Evolutionary conservation across 192 early-diverging fungal genomes (phyloP).

Genomic region (Geranomyces variabilis): DNA sequence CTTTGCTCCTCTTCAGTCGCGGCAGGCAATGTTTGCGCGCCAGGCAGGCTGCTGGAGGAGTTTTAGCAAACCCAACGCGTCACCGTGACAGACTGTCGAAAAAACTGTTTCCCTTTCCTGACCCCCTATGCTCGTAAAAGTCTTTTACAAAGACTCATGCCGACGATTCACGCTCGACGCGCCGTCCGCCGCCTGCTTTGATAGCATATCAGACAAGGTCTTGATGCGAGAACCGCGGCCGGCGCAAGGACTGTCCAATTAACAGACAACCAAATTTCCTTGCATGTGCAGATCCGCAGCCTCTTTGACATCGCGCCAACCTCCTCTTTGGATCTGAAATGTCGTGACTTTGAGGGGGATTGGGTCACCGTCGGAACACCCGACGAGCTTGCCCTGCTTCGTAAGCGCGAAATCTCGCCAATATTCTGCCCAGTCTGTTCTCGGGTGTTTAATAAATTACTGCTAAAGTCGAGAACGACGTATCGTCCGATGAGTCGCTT

Average conservation of each 20-base stretch:
- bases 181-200: not conserved
- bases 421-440: not conserved
- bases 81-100: too few relatives aligned
- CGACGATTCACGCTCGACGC: not conserved
- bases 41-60: too few relatives aligned
- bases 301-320: not conserved
- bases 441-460: too few relatives aligned
- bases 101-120: too few relatives aligned
- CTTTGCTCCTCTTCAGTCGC: too few relatives aligned
- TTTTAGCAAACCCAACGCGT: too few relatives aligned
- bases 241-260: not conserved
- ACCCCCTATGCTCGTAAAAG: slow-evolving; percentile 4
- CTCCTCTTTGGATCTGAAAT: not conserved
- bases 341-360: slow-evolving; percentile 24
- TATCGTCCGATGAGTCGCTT: not conserved
- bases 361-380: slow-evolving; percentile 11
- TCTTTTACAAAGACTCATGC: slow-evolving; percentile 3
- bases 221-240: not conserved
- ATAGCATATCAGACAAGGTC: not conserved
- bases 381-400: slow-evolving; percentile 8
- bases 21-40: too few relatives aligned
- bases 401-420: not conserved
- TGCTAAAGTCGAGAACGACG: slow-evolving; percentile 3
- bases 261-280: not conserved
- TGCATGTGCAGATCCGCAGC: not conserved